Percentiles rank a stretch among this genome's conserved stretches.
Evolutionary conservation across 768 basidiomycete species (phyloP).

Genomic region (Termitomyces sp.): DNA sequence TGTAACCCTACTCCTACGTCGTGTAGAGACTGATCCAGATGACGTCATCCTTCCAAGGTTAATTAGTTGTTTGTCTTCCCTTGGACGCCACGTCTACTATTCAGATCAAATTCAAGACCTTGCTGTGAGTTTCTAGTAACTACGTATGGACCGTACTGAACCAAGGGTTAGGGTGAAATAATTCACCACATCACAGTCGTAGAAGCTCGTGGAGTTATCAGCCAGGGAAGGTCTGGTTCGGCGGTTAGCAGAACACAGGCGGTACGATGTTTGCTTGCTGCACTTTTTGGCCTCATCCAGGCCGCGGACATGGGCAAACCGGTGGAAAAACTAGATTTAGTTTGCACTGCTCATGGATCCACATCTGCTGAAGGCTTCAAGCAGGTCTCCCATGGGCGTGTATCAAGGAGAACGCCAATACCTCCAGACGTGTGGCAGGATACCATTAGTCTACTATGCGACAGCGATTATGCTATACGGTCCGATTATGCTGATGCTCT

Average conservation of each 20-base stretch:
- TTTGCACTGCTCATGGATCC: slow-evolving; percentile 3
- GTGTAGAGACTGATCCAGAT: slow-evolving; percentile 52
- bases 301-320: slow-evolving; percentile 41
- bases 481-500: slow-evolving; percentile 71
- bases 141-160: not conserved
- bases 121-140: slow-evolving; percentile 35
- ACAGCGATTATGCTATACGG: slow-evolving; percentile 71
- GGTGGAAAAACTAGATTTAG: slow-evolving; percentile 28
- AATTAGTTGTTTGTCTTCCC: slow-evolving; percentile 73
- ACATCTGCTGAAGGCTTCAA: slow-evolving; percentile 23
- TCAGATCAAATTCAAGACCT: slow-evolving; percentile 95
- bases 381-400: slow-evolving; percentile 26
- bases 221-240: slow-evolving; percentile 26
- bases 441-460: slow-evolving; percentile 79
- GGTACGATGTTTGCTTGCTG: slow-evolving; percentile 64
- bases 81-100: slow-evolving; percentile 92
- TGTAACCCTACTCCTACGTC: slow-evolving; percentile 66
- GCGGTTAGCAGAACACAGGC: slow-evolving; percentile 51
- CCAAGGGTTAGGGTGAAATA: slow-evolving; percentile 53
- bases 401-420: slow-evolving; percentile 60
- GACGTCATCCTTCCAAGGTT: slow-evolving; percentile 64
- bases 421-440: slow-evolving; percentile 90
- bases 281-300: slow-evolving; percentile 64
- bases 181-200: slow-evolving; percentile 68
- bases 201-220: slow-evolving; percentile 56